A percentile compares a stretch with the other conserved stretches of the same genome.
Evolutionary conservation across 495 filamentous ascomycete species (phyloP).

Genomic region (Hyaloscypha bicolor): DNA sequence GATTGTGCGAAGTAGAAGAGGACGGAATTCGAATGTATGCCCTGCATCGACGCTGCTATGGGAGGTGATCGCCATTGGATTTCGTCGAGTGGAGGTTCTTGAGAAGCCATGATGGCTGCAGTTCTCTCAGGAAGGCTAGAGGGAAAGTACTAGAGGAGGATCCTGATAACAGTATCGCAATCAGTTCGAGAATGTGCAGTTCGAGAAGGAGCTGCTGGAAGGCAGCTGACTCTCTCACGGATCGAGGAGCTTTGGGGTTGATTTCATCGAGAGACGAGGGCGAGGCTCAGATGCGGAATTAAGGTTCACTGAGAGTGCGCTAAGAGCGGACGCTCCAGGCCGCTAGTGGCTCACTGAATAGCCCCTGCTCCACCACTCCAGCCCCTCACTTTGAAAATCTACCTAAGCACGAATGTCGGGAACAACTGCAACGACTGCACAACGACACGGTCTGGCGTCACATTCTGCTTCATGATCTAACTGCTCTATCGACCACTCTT

Average conservation of each 20-base stretch:
- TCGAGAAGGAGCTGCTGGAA: too few species aligned
- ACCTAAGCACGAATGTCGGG: not conserved
- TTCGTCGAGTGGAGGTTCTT: conserved; percentile 72
- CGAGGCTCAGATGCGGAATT: not conserved
- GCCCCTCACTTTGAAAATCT: not conserved
- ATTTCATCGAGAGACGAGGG: not conserved
- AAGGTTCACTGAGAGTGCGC: not conserved
- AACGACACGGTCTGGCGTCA: not conserved
- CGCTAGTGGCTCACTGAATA: not conserved
- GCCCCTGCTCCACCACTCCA: not conserved
- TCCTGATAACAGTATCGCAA: not conserved
- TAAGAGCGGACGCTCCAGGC: not conserved
- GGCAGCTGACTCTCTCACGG: too few species aligned
- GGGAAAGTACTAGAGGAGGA: not conserved
- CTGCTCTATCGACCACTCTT: too few species aligned
- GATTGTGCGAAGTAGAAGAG: conserved; percentile 90
- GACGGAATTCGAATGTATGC: conserved; percentile 65
- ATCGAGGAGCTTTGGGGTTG: too few species aligned
- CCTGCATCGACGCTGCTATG: conserved; percentile 58
- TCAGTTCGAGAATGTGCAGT: not conserved
- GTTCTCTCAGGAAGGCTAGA: not conserved
- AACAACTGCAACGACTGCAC: not conserved
- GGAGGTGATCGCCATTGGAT: conserved; percentile 70
- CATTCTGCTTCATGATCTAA: not conserved
- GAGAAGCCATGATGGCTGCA: conserved; percentile 20